phyloP scores from a whole-genome alignment of 257 asterid species.

The Marsdenia floribunda region DNA sequence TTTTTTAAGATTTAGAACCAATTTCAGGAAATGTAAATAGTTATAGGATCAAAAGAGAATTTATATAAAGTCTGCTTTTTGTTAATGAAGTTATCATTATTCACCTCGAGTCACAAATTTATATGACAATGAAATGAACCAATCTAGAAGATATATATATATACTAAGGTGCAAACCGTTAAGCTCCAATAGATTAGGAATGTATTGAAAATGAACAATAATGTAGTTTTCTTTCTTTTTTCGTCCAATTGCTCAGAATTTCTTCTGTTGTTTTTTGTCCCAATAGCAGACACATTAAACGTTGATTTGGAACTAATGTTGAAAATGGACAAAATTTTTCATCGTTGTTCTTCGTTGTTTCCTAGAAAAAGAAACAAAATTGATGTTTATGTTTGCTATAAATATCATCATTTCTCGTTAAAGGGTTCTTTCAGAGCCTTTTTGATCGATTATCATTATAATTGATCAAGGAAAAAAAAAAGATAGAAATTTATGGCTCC shows the following conservation, averaged over 20 bases:
- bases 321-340: not conserved
- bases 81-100: too few species aligned
- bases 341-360: not conserved
- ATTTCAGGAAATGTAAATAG: too few species aligned
- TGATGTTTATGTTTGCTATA: slow-evolving; percentile 18
- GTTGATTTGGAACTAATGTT: not conserved
- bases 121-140: not conserved
- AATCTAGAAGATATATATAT: not conserved
- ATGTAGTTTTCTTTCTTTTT: not conserved
- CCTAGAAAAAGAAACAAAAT: not conserved
- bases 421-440: slow-evolving; percentile 61
- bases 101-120: not conserved
- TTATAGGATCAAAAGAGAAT: too few species aligned
- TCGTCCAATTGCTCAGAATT: not conserved
- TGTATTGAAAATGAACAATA: not conserved
- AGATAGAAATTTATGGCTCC: slow-evolving; percentile 28
- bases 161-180: slow-evolving; percentile 1
- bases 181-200: slow-evolving; percentile 9
- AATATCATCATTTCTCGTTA: slow-evolving; percentile 28
- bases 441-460: slow-evolving; percentile 24
- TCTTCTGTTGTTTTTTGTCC: not conserved
- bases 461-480: not conserved
- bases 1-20: too few species aligned
- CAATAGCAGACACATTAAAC: not conserved
- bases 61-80: too few species aligned